Percentiles rank a stretch among this genome's conserved stretches.
Conservation (phyloP, 441 rosid species). For the Cnidoscolus chayamansa region DNA sequence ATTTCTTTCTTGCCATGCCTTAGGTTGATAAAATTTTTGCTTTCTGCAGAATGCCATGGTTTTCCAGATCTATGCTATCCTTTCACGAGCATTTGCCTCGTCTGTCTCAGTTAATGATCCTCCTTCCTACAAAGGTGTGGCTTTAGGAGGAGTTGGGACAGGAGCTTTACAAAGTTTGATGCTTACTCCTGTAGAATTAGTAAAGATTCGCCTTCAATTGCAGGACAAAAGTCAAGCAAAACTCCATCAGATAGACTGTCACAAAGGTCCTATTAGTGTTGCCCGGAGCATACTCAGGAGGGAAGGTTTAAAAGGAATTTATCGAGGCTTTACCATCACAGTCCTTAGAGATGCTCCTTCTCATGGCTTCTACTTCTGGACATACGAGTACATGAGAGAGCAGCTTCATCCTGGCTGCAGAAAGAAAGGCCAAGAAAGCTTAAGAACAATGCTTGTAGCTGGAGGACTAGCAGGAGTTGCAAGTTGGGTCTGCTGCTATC, state of each 20-base stretch:
- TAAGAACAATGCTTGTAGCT: slow-evolving; percentile 72
- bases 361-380: slow-evolving; percentile 90
- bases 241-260: slow-evolving; percentile 11
- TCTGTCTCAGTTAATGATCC: slow-evolving; percentile 50
- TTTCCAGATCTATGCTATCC: slow-evolving; percentile 82
- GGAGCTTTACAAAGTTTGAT: slow-evolving; percentile 83
- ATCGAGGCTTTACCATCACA: slow-evolving; percentile 71
- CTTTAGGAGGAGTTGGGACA: slow-evolving; percentile 76
- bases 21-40: background rate
- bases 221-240: slow-evolving; percentile 34
- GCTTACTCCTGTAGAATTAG: slow-evolving; percentile 78
- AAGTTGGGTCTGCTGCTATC: slow-evolving; percentile 90
- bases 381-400: slow-evolving; percentile 78
- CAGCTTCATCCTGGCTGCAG: slow-evolving; percentile 89
- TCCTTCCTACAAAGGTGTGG: slow-evolving; percentile 81
- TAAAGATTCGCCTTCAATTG: slow-evolving; percentile 86
- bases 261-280: slow-evolving; percentile 56
- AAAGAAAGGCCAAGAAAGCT: slow-evolving; percentile 60
- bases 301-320: slow-evolving; percentile 66
- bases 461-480: slow-evolving; percentile 96
- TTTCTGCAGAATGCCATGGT: slow-evolving; percentile 89
- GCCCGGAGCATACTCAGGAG: slow-evolving; percentile 57
- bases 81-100: slow-evolving; percentile 67
- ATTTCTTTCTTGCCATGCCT: background rate
- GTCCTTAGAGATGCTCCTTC: slow-evolving; percentile 85